A percentile compares a stretch with the other conserved stretches of the same genome.
phyloP scores from a whole-genome alignment of 768 basidiomycete genomes.

The Suillus alpinus region DNA sequence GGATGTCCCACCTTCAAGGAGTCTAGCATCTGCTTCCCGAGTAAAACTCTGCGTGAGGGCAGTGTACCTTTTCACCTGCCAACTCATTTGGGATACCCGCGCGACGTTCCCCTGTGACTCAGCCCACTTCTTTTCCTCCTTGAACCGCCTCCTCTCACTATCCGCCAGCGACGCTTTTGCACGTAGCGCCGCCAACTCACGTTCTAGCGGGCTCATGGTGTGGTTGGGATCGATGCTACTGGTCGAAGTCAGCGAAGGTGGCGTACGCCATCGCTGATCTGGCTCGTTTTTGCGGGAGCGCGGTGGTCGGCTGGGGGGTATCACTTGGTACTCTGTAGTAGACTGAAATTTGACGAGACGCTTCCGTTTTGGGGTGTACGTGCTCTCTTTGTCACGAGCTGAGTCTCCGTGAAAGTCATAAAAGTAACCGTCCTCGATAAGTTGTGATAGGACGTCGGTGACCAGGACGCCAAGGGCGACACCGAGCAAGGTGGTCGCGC shows the following conservation, averaged over 20 bases:
- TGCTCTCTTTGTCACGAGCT: conserved; percentile 21
- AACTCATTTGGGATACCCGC: conserved; percentile 75
- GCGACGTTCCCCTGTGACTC: conserved; percentile 72
- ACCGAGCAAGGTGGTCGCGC: conserved; percentile 61
- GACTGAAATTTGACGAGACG: conserved; percentile 47
- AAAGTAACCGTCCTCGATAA: conserved; percentile 50
- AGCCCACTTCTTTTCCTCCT: conserved; percentile 88
- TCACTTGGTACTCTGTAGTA: conserved; percentile 32
- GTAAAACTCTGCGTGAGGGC: conserved; percentile 79
- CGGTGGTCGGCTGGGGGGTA: conserved; percentile 18
- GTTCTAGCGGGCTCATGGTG: conserved; percentile 62
- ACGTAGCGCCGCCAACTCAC: conserved; percentile 72
- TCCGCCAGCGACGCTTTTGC: conserved; percentile 80
- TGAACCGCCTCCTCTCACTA: conserved; percentile 76
- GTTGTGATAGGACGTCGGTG: conserved; percentile 69
- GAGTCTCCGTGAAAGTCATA: conserved; percentile 23
- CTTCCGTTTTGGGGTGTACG: conserved; percentile 26
- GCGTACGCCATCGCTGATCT: conserved; percentile 30
- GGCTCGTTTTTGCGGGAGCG: conserved; percentile 30
- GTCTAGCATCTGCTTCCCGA: conserved; percentile 68
- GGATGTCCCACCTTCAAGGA: conserved; percentile 54
- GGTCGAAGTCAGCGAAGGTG: conserved; percentile 65
- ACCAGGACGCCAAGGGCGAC: conserved; percentile 65
- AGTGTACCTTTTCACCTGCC: conserved; percentile 80
- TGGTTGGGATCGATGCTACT: conserved; percentile 58